Evolutionary conservation across 345 rosid species (phyloP).

Genomic region (Hibiscus trionum): DNA sequence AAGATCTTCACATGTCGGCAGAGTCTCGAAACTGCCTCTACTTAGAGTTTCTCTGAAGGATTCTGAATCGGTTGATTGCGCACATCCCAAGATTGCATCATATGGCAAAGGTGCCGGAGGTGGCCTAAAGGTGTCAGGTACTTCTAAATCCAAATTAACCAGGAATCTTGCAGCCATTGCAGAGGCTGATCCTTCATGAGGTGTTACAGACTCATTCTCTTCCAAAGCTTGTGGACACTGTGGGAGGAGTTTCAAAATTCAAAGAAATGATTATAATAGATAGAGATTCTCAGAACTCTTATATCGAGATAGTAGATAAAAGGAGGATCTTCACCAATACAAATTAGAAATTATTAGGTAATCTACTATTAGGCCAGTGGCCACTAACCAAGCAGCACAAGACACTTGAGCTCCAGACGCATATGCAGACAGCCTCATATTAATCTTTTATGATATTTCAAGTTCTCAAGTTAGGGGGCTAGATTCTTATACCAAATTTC

Average conservation of each 20-base stretch:
- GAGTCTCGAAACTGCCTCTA: slow-evolving; percentile 35
- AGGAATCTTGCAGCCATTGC: slow-evolving; percentile 48
- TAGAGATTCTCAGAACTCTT: background rate
- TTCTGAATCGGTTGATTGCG: slow-evolving; percentile 30
- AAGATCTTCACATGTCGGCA: slow-evolving; percentile 35
- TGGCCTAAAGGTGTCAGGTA: slow-evolving; percentile 50
- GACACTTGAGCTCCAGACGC: background rate
- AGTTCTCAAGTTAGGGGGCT: background rate
- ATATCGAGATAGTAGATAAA: background rate
- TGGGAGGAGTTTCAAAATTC: slow-evolving; percentile 14
- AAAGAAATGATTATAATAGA: slow-evolving; percentile 4
- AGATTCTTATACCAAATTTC: background rate
- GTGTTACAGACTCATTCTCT: slow-evolving; percentile 39
- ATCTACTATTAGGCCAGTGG: background rate
- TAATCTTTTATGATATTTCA: background rate
- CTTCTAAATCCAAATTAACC: slow-evolving; percentile 48
- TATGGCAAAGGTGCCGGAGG: slow-evolving; percentile 30
- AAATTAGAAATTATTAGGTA: background rate
- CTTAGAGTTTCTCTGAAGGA: slow-evolving; percentile 28
- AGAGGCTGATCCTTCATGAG: slow-evolving; percentile 34
- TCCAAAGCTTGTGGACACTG: slow-evolving; percentile 60
- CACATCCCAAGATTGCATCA: slow-evolving; percentile 48
- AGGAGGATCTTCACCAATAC: background rate
- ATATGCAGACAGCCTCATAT: background rate
- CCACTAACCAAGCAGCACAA: background rate